phyloP scores from a whole-genome alignment of 1,139 yeast species.

The Kodamaea arcana region DNA sequence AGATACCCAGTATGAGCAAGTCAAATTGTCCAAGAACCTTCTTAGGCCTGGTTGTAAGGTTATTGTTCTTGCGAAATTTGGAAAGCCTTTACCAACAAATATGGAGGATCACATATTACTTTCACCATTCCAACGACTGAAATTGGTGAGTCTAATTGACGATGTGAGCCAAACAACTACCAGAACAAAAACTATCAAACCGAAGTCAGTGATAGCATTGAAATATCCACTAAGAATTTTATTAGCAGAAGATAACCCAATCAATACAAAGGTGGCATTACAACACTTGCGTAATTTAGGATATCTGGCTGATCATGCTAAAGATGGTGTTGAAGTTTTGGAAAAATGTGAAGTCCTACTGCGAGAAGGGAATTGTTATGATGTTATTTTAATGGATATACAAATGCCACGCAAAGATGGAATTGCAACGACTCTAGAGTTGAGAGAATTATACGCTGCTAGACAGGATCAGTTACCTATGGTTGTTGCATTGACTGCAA shows the following conservation, averaged over 20 bases:
- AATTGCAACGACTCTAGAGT: constrained; percentile 41
- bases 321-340: constrained; percentile 50
- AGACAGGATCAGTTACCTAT: constrained; percentile 32
- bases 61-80: constrained; percentile 27
- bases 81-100: constrained; percentile 24
- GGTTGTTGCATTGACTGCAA: constrained; percentile 53
- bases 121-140: constrained; percentile 31
- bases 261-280: constrained; percentile 48
- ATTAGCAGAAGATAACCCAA: constrained; percentile 51
- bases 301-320: constrained; percentile 52
- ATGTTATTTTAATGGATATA: constrained; percentile 51
- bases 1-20: constrained; percentile 14
- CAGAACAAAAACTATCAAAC: neutral
- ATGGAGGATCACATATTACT: constrained; percentile 25
- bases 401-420: constrained; percentile 57
- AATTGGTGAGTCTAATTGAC: constrained; percentile 21
- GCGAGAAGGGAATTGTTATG: constrained; percentile 36
- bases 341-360: constrained; percentile 31
- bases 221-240: constrained; percentile 42
- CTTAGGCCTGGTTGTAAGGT: constrained; percentile 11
- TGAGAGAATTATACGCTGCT: constrained; percentile 19
- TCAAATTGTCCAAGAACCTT: constrained; percentile 10
- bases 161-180: constrained; percentile 3
- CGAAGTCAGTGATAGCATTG: constrained; percentile 15
- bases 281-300: constrained; percentile 52